Conservation (phyloP, 805 yeast genomes). For the Metschnikowia amazonensis region DNA sequence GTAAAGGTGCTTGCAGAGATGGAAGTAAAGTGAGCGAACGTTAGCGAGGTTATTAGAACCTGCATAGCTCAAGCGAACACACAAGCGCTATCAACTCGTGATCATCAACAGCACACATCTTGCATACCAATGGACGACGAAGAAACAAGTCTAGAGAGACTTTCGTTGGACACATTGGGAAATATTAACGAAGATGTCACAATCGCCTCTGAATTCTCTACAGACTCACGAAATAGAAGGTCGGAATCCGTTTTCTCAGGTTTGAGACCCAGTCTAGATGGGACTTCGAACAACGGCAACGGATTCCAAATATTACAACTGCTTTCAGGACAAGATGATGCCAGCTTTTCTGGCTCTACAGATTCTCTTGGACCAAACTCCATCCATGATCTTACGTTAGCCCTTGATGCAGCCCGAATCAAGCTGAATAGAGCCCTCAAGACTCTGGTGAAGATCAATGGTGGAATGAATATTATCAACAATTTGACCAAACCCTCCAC, state of each 20-base stretch:
- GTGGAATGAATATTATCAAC: slow-evolving; percentile 40
- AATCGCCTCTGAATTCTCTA: slow-evolving; percentile 14
- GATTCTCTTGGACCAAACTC: slow-evolving; percentile 72
- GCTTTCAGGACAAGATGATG: slow-evolving; percentile 17
- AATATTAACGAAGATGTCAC: slow-evolving; percentile 19
- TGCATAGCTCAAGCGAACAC: slow-evolving; percentile 5
- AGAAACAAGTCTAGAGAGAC: slow-evolving; percentile 12
- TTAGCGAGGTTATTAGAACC: slow-evolving; percentile 1
- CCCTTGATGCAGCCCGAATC: slow-evolving; percentile 44
- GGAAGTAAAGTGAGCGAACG: not conserved
- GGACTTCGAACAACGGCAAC: slow-evolving; percentile 10
- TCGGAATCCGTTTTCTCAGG: slow-evolving; percentile 18
- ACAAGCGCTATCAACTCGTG: slow-evolving; percentile 1
- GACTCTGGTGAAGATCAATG: slow-evolving; percentile 36
- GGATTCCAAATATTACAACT: slow-evolving; percentile 17
- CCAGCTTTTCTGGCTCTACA: slow-evolving; percentile 23
- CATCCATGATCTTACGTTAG: slow-evolving; percentile 69
- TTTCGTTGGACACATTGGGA: slow-evolving; percentile 16
- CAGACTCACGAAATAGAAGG: slow-evolving; percentile 10
- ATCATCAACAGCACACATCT: not conserved
- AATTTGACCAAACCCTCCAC: slow-evolving; percentile 65
- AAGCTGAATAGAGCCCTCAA: slow-evolving; percentile 33
- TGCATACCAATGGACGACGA: slow-evolving; percentile 13
- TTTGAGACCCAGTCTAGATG: slow-evolving; percentile 17
- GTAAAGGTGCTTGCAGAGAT: not conserved